These are phyloP conservation scores for Scheffersomyces spartinae DNA, from an alignment of 805 yeast genomes.

Conservation along the genomic window DNA sequence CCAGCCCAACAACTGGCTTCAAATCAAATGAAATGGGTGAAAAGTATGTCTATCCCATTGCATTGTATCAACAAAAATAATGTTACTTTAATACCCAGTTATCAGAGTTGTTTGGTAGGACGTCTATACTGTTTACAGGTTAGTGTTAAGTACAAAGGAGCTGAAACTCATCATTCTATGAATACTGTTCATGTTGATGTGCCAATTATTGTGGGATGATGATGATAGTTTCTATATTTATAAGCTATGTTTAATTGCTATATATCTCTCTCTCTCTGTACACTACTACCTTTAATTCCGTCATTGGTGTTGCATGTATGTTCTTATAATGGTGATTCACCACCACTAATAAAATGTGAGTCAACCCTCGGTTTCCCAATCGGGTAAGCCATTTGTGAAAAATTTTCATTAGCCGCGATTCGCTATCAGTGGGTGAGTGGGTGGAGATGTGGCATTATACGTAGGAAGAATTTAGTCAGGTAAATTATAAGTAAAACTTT, in stretches of 20 bases:
- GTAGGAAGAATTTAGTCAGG: background rate
- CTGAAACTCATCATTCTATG: constrained; percentile 22
- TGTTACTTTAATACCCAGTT: constrained; percentile 46
- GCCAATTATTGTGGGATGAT: constrained; percentile 24
- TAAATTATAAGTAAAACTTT: background rate
- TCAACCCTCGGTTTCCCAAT: constrained; percentile 15
- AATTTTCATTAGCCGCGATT: constrained; percentile 21
- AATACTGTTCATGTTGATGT: constrained; percentile 22
- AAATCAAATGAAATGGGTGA: constrained; percentile 13
- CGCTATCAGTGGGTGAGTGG: constrained; percentile 14
- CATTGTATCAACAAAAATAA: constrained; percentile 29
- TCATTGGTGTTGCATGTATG: background rate
- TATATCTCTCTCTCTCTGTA: no score
- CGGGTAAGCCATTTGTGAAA: constrained; percentile 9
- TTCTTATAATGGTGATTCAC: background rate
- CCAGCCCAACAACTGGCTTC: constrained; percentile 3
- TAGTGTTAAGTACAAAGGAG: constrained; percentile 30
- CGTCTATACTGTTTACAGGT: constrained; percentile 45
- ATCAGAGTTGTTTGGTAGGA: constrained; percentile 53
- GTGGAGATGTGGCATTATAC: constrained; percentile 4
- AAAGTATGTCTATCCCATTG: constrained; percentile 29
- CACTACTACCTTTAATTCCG: background rate
- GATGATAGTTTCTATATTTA: background rate
- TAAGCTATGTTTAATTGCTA: no score
- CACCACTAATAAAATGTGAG: constrained; percentile 1